Evolutionary conservation across 1,284 basidiomycete genomes (phyloP), one percentile per base, ranked within the genome.

Genomic region (Tetrapyrgos nigripes): DNA sequence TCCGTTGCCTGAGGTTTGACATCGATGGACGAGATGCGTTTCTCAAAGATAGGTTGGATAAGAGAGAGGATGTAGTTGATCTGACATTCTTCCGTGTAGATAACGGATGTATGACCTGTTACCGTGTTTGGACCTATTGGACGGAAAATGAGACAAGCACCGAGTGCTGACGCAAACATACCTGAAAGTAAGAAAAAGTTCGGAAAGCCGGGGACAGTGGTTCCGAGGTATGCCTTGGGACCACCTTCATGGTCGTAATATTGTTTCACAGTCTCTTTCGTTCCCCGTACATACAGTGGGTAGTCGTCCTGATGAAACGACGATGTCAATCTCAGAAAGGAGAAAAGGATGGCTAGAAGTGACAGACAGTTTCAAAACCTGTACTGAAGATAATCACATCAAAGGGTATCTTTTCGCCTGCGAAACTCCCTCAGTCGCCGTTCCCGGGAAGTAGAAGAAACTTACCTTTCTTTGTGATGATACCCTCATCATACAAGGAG

Each of bases 31-130:
- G 67, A 64, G 19, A 73, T 62, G 21, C 63, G 60, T 13, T 68
- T 66, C 1, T 72, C 62, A 11, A 82, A 61, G 29, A 81, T 64
- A 13, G 79, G 80, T 24, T 68, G 70, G 48, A 82, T 70, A 29
- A 81, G 64, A 50, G 78, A 63, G 2, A 79, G 59, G 23, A 61
- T 61, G 53, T 66, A 67, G 19, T 52, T 24, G 55, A 66, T 59
- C 70, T 80, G 79, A 3, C 73, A 57, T 59, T 83, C 82, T 51
- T 77, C 76, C 1, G 74, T 72, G 55, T 76, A 80, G 27, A 83
- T 67, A 14, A 79, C 77, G 3, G 82, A 83, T 0, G 77, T 78
- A 59, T 81, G 77, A 0, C 82, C 81, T 0, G 81, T 79, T 2
- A 67, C 64, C 0, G 76, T 79, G 62, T 83, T 83, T 0, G 82